phyloP scores from a whole-genome alignment of 2,329 filamentous ascomycete species.

The Neopestalotiopsis sp. region DNA sequence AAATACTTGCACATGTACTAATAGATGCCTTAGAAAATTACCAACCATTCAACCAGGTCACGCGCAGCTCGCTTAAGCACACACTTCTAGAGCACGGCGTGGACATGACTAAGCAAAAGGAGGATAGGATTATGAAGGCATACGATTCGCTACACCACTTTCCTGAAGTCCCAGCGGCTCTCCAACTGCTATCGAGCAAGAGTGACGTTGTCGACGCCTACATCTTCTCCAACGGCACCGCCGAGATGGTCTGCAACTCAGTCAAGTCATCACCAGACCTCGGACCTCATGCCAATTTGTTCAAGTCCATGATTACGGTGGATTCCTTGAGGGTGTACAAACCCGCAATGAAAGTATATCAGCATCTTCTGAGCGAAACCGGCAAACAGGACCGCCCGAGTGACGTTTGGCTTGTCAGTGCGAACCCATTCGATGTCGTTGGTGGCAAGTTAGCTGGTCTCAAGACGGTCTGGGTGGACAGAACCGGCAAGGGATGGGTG shows the following conservation, averaged over 20 bases:
- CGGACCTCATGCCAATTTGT: conserved; percentile 49
- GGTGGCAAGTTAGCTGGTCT: conserved; percentile 68
- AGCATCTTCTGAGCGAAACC: conserved; percentile 58
- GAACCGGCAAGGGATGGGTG: conserved; percentile 66
- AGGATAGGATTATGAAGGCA: conserved; percentile 61
- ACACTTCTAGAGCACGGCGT: conserved; percentile 64
- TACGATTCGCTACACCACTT: conserved; percentile 72
- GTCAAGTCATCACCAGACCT: conserved; percentile 63
- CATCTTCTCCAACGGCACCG: conserved; percentile 75
- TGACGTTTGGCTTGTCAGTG: conserved; percentile 71
- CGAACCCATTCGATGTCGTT: conserved; percentile 76
- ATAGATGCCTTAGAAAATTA: conserved; percentile 56
- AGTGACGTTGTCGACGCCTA: conserved; percentile 53
- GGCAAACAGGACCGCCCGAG: conserved; percentile 50
- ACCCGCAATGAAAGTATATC: conserved; percentile 66
- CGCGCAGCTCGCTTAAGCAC: conserved; percentile 65
- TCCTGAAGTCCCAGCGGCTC: conserved; percentile 62
- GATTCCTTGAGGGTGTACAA: conserved; percentile 68
- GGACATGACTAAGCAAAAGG: conserved; percentile 48
- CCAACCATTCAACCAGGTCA: conserved; percentile 67
- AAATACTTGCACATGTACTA: conserved; percentile 2
- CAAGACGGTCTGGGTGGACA: conserved; percentile 71
- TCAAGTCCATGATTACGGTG: conserved; percentile 65
- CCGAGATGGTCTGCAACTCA: conserved; percentile 66
- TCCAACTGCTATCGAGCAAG: conserved; percentile 52